phyloP scores from a whole-genome alignment of 164 flowering plant species.

The Nymphaea colorata region DNA sequence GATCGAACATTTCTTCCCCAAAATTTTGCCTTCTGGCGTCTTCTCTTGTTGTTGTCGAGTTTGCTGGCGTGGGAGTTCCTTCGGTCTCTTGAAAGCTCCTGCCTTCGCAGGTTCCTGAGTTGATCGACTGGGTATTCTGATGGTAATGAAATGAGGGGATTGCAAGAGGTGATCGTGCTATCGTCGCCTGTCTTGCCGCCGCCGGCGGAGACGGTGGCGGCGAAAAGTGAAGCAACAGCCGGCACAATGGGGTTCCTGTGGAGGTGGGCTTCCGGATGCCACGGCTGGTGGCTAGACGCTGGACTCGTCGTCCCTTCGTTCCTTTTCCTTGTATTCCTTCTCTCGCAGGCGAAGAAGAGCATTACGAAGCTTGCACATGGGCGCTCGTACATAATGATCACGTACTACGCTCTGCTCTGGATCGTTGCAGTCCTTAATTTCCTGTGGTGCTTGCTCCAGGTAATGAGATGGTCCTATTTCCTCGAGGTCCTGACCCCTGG shows the following conservation, averaged over 20 bases:
- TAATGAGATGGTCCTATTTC: slow-evolving; percentile 5
- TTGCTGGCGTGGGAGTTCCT: no score
- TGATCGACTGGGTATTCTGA: not conserved
- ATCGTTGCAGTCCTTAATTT: slow-evolving; percentile 64
- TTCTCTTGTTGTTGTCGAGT: no score
- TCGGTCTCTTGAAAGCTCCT: no score
- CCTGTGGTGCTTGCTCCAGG: slow-evolving; percentile 85
- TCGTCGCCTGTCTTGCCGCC: not conserved
- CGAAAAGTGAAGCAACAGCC: no score
- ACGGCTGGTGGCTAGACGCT: slow-evolving; percentile 57
- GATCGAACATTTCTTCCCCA: no score
- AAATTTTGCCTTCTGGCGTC: no score
- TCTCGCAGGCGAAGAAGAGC: slow-evolving; percentile 54
- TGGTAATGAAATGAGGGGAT: not conserved
- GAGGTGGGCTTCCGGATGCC: slow-evolving; percentile 46
- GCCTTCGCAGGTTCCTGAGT: no score
- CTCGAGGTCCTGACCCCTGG: not conserved
- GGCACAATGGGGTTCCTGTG: slow-evolving; percentile 2
- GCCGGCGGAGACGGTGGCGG: not conserved
- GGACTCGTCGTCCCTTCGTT: slow-evolving; percentile 40
- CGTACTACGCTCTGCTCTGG: slow-evolving; percentile 77
- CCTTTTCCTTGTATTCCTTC: slow-evolving; percentile 50
- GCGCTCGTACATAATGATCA: slow-evolving; percentile 55
- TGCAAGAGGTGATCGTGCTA: not conserved
- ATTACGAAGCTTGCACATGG: slow-evolving; percentile 57